Evolutionary conservation across 2,329 filamentous ascomycete genomes (phyloP).

Genomic region (Hymenoscyphus occultus): DNA sequence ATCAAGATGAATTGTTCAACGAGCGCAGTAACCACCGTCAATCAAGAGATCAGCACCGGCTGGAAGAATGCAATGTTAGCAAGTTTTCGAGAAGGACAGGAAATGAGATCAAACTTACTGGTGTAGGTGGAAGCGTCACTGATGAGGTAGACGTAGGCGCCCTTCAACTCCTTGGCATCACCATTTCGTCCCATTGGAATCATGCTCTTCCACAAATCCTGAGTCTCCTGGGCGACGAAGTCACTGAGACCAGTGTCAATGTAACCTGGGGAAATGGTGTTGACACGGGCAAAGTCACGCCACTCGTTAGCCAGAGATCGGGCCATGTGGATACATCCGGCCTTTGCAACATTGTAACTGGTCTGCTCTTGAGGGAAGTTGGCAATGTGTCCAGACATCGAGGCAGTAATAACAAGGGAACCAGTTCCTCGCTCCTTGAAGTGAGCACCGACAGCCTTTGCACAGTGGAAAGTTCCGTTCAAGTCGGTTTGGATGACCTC

Average conservation of each 20-base stretch:
- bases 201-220: slow-evolving; percentile 57
- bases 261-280: slow-evolving; percentile 65
- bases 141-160: slow-evolving; percentile 50
- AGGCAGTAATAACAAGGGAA: slow-evolving; percentile 64
- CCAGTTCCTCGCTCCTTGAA: slow-evolving; percentile 65
- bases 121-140: slow-evolving; percentile 47
- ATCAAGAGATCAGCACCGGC: slow-evolving; percentile 48
- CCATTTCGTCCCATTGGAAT: slow-evolving; percentile 57
- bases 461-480: slow-evolving; percentile 63
- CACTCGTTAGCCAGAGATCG: slow-evolving; percentile 45
- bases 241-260: slow-evolving; percentile 63
- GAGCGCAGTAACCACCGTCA: slow-evolving; percentile 44
- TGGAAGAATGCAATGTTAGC: neutral
- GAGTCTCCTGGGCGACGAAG: slow-evolving; percentile 57
- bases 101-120: slow-evolving; percentile 23
- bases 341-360: slow-evolving; percentile 64
- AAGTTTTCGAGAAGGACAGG: neutral
- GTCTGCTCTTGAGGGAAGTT: slow-evolving; percentile 63
- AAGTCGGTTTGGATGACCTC: slow-evolving; percentile 64
- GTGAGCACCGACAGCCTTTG: slow-evolving; percentile 63
- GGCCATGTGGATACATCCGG: slow-evolving; percentile 45
- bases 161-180: slow-evolving; percentile 62
- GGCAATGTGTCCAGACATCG: slow-evolving; percentile 55
- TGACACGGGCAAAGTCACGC: slow-evolving; percentile 65
- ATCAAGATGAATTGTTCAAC: slow-evolving; percentile 5